phyloP scores from a whole-genome alignment of 345 rosid genomes.

The Euphorbia lathyris region DNA sequence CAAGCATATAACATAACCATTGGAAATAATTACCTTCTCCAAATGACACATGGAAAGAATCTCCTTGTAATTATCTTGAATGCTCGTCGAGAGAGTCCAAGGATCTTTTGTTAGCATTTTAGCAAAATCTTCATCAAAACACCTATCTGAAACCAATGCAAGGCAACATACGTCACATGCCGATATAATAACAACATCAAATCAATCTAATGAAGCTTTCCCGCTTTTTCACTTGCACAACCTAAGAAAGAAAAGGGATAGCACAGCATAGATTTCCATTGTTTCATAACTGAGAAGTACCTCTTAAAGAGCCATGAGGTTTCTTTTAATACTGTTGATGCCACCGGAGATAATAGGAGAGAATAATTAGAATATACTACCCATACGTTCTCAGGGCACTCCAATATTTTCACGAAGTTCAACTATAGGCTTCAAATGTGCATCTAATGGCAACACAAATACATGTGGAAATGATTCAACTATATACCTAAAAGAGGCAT shows the following conservation, averaged over 20 bases:
- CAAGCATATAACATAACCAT: neutral
- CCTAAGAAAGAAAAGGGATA: neutral
- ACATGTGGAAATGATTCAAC: constrained; percentile 84
- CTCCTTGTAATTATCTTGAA: constrained; percentile 55
- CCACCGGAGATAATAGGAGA: constrained; percentile 56
- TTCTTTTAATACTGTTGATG: constrained; percentile 41
- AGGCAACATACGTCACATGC: constrained; percentile 17
- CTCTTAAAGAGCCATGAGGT: constrained; percentile 44
- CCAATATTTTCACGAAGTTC: constrained; percentile 54
- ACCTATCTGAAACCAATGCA: constrained; percentile 42
- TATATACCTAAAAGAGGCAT: constrained; percentile 53
- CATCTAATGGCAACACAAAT: constrained; percentile 57
- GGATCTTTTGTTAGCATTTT: constrained; percentile 72
- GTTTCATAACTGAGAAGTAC: constrained; percentile 26
- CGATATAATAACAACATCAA: neutral
- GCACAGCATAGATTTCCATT: neutral
- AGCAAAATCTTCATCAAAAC: constrained; percentile 43
- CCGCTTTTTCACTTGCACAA: neutral
- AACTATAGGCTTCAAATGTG: constrained; percentile 54
- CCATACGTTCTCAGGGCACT: constrained; percentile 36
- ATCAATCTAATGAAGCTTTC: too few relatives aligned
- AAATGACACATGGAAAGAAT: constrained; percentile 44
- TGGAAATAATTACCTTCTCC: constrained; percentile 50
- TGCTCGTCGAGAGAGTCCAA: constrained; percentile 66
- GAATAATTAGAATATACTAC: constrained; percentile 56